phyloP scores from a whole-genome alignment of 805 yeast species.

The Saccharomycopsis capsularis region DNA sequence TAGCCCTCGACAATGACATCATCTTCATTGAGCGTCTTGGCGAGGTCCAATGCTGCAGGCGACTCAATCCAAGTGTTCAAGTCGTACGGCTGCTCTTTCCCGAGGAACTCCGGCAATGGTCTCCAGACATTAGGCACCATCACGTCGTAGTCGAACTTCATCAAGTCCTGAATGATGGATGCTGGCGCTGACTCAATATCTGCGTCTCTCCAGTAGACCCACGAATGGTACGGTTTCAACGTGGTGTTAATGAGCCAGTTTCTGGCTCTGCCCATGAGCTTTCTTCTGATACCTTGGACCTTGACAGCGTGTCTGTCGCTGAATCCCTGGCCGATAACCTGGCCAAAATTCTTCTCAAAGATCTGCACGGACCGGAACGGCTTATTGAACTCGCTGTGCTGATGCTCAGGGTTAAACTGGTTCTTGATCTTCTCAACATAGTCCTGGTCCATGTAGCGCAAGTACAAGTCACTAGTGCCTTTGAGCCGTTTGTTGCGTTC shows the following conservation, averaged over 20 bases:
- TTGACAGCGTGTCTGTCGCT: slow-evolving; percentile 92
- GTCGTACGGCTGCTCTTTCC: slow-evolving; percentile 79
- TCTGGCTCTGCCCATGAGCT: slow-evolving; percentile 91
- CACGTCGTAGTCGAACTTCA: slow-evolving; percentile 87
- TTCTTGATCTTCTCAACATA: slow-evolving; percentile 34
- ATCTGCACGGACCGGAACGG: slow-evolving; percentile 45
- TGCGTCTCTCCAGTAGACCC: slow-evolving; percentile 97
- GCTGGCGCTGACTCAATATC: slow-evolving; percentile 90
- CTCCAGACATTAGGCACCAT: slow-evolving; percentile 95
- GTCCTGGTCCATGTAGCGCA: slow-evolving; percentile 60
- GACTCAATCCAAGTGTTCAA: slow-evolving; percentile 82
- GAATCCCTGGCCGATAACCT: slow-evolving; percentile 85
- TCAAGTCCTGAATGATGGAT: slow-evolving; percentile 80
- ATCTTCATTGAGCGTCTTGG: slow-evolving; percentile 76
- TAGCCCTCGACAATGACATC: slow-evolving; percentile 97
- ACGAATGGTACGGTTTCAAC: slow-evolving; percentile 83
- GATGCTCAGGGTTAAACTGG: slow-evolving; percentile 41
- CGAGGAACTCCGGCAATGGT: slow-evolving; percentile 81
- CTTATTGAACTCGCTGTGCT: slow-evolving; percentile 48
- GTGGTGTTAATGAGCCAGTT: slow-evolving; percentile 90
- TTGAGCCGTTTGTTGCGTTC: slow-evolving; percentile 29
- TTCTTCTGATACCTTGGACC: slow-evolving; percentile 92
- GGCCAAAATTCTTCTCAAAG: slow-evolving; percentile 89
- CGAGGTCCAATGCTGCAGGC: slow-evolving; percentile 74
- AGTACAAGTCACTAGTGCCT: slow-evolving; percentile 57